phyloP scores from a whole-genome alignment of 805 yeast genomes.

The Candida golubevii region DNA sequence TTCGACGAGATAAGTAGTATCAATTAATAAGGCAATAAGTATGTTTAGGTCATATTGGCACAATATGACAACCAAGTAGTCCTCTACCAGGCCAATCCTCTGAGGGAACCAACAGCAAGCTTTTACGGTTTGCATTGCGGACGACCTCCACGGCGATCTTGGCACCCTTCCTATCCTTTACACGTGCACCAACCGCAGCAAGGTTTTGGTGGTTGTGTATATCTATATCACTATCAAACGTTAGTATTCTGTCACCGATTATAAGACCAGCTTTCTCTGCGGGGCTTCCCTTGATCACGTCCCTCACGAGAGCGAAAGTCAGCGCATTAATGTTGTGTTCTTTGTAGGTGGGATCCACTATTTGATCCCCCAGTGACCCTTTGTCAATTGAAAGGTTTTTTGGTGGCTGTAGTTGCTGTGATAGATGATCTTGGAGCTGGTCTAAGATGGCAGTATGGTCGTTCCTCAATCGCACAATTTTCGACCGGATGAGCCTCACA shows the following conservation, averaged over 20 bases:
- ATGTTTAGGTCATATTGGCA: conserved; percentile 21
- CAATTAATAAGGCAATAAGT: no score
- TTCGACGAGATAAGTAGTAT: no score
- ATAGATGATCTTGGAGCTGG: conserved; percentile 44
- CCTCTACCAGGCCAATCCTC: conserved; percentile 64
- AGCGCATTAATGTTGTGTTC: neutral
- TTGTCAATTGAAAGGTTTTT: neutral
- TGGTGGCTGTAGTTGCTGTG: conserved; percentile 34
- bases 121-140: conserved; percentile 25
- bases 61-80: conserved; percentile 61
- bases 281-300: conserved; percentile 53
- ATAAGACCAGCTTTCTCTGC: conserved; percentile 50
- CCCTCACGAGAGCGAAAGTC: conserved; percentile 55
- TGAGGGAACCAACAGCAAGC: conserved; percentile 39
- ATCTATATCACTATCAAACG: conserved; percentile 48
- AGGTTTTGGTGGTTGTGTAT: conserved; percentile 54
- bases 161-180: conserved; percentile 33
- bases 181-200: conserved; percentile 39
- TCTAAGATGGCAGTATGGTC: conserved; percentile 54
- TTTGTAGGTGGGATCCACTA: neutral
- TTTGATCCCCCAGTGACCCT: neutral
- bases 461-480: conserved; percentile 63
- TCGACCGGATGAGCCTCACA: conserved; percentile 57
- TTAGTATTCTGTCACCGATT: conserved; percentile 49
- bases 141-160: conserved; percentile 24